phyloP scores from a whole-genome alignment of 2,329 filamentous ascomycete genomes.

The Knufia petricola region DNA sequence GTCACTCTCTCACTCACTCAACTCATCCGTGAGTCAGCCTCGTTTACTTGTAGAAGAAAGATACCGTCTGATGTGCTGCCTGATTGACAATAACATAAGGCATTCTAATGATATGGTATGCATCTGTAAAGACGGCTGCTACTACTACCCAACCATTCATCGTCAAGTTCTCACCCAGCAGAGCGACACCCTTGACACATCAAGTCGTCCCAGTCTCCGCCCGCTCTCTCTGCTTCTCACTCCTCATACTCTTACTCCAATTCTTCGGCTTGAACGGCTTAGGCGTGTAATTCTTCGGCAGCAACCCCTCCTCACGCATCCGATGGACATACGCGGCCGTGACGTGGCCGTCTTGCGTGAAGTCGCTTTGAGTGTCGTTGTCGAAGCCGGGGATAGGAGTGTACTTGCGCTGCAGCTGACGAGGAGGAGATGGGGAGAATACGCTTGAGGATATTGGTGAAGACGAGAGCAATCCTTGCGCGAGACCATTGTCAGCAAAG shows the following conservation, averaged over 20 bases:
- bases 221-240: neutral
- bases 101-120: no score
- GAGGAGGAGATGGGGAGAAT: conserved; percentile 7
- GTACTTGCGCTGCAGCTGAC: conserved; percentile 14
- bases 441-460: conserved; percentile 14
- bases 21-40: no score
- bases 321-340: conserved; percentile 22
- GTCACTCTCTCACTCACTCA: no score
- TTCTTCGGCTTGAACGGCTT: conserved; percentile 26
- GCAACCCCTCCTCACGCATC: conserved; percentile 16
- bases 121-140: no score
- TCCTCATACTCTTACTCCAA: conserved; percentile 5
- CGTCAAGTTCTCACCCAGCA: no score
- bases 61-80: no score
- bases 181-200: no score
- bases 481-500: neutral
- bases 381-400: conserved; percentile 19
- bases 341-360: conserved; percentile 23
- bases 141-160: no score
- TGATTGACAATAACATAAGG: no score
- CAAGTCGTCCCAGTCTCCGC: neutral
- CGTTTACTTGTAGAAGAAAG: no score
- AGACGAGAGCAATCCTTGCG: neutral
- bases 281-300: conserved; percentile 24
- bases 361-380: conserved; percentile 23